phyloP scores from a whole-genome alignment of 2,329 filamentous ascomycete species.

The Aspergillus sclerotialis region DNA sequence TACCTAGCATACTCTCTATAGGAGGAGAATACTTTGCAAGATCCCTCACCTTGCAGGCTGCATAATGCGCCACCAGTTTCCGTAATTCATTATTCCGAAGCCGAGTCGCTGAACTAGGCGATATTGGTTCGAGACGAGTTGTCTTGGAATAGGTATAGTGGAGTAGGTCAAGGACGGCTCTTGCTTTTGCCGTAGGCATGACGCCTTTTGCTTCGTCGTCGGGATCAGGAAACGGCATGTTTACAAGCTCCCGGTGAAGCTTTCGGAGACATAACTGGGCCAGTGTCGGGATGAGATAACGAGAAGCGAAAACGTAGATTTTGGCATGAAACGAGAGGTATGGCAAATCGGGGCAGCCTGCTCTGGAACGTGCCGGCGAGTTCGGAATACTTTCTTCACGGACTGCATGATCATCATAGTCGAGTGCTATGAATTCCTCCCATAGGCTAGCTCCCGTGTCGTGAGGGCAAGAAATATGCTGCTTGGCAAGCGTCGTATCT shows the following conservation, averaged over 20 bases:
- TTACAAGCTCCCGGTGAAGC: conserved; percentile 30
- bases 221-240: conserved; percentile 19
- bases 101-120: conserved; percentile 26
- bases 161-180: conserved; percentile 31
- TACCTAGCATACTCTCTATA: conserved; percentile 17
- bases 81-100: conserved; percentile 35
- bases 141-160: conserved; percentile 35
- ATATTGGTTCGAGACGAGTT: conserved; percentile 32
- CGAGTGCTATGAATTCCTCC: conserved; percentile 31
- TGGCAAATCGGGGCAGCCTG: conserved; percentile 18
- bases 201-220: conserved; percentile 14
- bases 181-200: conserved; percentile 22
- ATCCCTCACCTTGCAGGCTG: conserved; percentile 34
- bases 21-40: conserved; percentile 27
- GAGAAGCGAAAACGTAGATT: conserved; percentile 37
- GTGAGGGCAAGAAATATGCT: conserved; percentile 21
- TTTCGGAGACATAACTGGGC: conserved; percentile 35
- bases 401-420: conserved; percentile 30
- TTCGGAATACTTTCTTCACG: too few species aligned
- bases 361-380: conserved; percentile 6
- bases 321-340: conserved; percentile 39
- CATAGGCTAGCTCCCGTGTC: conserved; percentile 28
- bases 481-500: conserved; percentile 32
- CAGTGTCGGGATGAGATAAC: conserved; percentile 34
- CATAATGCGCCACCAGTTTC: conserved; percentile 33